phyloP scores from a whole-genome alignment of 1,284 basidiomycete species.

The Malassezia brasiliensis region DNA sequence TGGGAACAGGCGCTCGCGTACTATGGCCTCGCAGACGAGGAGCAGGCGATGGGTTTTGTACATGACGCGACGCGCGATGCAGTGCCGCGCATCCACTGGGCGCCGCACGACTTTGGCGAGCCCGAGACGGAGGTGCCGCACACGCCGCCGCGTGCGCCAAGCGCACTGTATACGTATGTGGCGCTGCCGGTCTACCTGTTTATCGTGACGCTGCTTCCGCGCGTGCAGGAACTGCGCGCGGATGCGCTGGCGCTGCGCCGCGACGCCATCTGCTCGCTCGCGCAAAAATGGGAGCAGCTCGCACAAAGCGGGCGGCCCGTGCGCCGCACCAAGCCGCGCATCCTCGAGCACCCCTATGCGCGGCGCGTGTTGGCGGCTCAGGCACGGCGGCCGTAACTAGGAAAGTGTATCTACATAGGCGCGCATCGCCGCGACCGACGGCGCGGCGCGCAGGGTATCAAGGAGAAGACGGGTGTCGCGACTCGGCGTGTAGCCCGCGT shows the following conservation, averaged over 20 bases:
- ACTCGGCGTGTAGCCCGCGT: background rate
- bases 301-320: background rate
- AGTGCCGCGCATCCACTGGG: constrained; percentile 9
- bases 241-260: constrained; percentile 11
- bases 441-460: constrained; percentile 1
- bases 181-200: background rate
- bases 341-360: constrained; percentile 14
- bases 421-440: background rate
- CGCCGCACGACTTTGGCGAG: background rate
- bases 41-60: constrained; percentile 12
- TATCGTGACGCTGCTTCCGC: constrained; percentile 5
- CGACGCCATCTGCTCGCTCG: constrained; percentile 12
- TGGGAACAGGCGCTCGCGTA: constrained; percentile 12
- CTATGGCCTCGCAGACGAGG: constrained; percentile 13
- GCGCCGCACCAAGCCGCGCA: background rate
- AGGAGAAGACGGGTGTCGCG: constrained; percentile 9
- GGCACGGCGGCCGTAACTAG: background rate
- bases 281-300: constrained; percentile 8
- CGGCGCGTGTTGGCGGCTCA: background rate
- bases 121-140: background rate
- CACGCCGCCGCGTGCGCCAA: background rate
- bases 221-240: constrained; percentile 4
- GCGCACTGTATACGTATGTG: background rate
- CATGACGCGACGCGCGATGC: background rate
- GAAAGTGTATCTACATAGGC: background rate